Percentiles rank a stretch among this genome's conserved stretches.
Evolutionary conservation across 345 rosid genomes (phyloP).

Genomic region (Toxicodendron radicans): DNA sequence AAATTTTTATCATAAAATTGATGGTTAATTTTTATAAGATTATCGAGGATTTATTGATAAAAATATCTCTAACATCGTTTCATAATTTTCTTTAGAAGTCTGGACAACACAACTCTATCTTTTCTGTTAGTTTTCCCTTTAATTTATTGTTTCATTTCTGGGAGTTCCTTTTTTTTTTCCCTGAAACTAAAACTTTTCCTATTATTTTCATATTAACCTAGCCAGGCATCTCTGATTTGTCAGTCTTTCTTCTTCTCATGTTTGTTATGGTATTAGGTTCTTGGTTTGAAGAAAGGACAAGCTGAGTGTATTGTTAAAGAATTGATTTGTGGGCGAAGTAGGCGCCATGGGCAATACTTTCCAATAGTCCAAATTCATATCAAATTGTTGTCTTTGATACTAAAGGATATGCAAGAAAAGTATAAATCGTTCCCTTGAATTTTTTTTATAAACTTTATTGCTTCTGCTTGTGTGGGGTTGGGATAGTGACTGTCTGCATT

Average conservation of each 20-base stretch:
- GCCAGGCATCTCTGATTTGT: constrained; percentile 1
- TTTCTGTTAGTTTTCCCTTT: neutral
- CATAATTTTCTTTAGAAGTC: neutral
- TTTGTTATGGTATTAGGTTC: constrained; percentile 44
- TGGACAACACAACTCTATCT: neutral
- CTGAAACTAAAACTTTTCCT: neutral
- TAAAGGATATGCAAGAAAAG: constrained; percentile 53
- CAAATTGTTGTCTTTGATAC: constrained; percentile 53
- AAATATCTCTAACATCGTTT: neutral
- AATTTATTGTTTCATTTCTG: neutral
- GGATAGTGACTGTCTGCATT: constrained; percentile 12
- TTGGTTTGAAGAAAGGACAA: constrained; percentile 71
- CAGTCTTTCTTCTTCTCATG: neutral
- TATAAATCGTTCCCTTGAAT: constrained; percentile 29
- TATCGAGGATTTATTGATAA: neutral
- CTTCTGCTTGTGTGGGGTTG: constrained; percentile 2
- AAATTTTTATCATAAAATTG: neutral
- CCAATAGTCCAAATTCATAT: constrained; percentile 52
- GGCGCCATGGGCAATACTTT: constrained; percentile 50
- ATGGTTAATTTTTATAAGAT: neutral
- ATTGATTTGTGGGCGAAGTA: constrained; percentile 48
- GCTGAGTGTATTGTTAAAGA: constrained; percentile 66
- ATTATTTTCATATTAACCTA: neutral
- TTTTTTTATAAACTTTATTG: neutral
- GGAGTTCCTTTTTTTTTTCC: neutral